Evolutionary conservation across 768 basidiomycete species (phyloP).

Genomic region (Rhizopogon sp.): DNA sequence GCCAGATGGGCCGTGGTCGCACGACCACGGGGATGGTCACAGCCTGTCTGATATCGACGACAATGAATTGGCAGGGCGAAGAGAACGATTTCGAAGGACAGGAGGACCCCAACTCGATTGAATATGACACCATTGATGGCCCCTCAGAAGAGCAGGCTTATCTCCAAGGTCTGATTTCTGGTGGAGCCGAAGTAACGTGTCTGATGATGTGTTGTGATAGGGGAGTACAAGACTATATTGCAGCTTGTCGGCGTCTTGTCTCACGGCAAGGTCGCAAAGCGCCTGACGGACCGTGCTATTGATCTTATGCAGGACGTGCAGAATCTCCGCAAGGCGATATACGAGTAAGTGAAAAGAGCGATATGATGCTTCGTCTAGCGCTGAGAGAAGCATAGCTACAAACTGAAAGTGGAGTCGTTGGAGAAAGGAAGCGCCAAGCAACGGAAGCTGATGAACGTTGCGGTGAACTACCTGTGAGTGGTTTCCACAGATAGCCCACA

Average conservation of each 20-base stretch:
- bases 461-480: slow-evolving; percentile 82
- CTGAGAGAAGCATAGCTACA: slow-evolving; percentile 56
- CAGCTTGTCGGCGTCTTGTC: slow-evolving; percentile 91
- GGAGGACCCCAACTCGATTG: slow-evolving; percentile 31
- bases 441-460: slow-evolving; percentile 64
- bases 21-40: slow-evolving; percentile 98
- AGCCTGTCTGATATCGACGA: slow-evolving; percentile 80
- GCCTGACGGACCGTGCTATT: slow-evolving; percentile 80
- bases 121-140: slow-evolving; percentile 72
- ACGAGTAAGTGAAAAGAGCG: slow-evolving; percentile 58
- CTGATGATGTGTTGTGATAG: slow-evolving; percentile 33
- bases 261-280: slow-evolving; percentile 90
- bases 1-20: slow-evolving; percentile 89
- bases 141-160: slow-evolving; percentile 87
- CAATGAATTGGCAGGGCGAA: slow-evolving; percentile 51
- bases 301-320: slow-evolving; percentile 96
- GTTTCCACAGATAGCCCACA: background rate
- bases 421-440: slow-evolving; percentile 78
- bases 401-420: slow-evolving; percentile 81
- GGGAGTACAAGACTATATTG: slow-evolving; percentile 95
- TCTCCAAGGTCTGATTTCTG: slow-evolving; percentile 55
- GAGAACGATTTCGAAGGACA: slow-evolving; percentile 31
- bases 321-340: slow-evolving; percentile 92
- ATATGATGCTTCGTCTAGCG: background rate
- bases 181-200: background rate